Base-by-base conservation (phyloP, 192 early-diverging fungal genomes). In the Backusella australiensis region DNA sequence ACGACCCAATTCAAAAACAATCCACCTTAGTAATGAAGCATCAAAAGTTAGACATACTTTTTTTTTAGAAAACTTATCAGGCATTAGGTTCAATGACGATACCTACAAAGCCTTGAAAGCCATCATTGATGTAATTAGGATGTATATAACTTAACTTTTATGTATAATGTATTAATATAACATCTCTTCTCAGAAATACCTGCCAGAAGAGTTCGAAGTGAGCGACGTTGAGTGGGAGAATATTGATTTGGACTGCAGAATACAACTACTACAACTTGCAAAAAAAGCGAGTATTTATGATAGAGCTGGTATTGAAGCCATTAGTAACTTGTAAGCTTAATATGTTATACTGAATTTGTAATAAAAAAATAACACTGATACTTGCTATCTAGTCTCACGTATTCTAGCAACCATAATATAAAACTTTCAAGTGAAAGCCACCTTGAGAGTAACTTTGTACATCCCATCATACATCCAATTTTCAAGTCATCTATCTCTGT, bases 131-230 rank as follows among this genome's bases (percentile, higher is more conserved):
- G 66, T 67, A 67, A 67, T 12, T 67, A 67, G 0, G 29, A n/a
- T 67, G 34, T 38, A 67, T 19, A 67, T 67, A 17, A 34, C 15
- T 67, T 35, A 67, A 38, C 66, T 38, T 67, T 19, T 35, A 67
- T 67, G 66, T 67, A 67, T 35, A 67, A 67, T 67, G 66, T 67
- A 38, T 67, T 67, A 67, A 67, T 67, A 67, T 36, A 67, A 38
- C 66, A 67, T 67, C 34, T 67, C 3, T 67, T 67, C 34, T 67
- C 66, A 67, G 66, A 67, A 36, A 38, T 36, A 38, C 32, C 66
- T 67, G 66, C 34, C 66, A 67, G 66, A 67, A 67, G 66, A 67
- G 34, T 35, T 67, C 17, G 66, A 67, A 36, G 66, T 35, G 35
- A 67, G 66, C 66, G 66, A 67, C 15, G 34, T 35, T 67, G 4